phyloP scores from a whole-genome alignment of 148 eudicot genomes.

The Camellia japonica region DNA sequence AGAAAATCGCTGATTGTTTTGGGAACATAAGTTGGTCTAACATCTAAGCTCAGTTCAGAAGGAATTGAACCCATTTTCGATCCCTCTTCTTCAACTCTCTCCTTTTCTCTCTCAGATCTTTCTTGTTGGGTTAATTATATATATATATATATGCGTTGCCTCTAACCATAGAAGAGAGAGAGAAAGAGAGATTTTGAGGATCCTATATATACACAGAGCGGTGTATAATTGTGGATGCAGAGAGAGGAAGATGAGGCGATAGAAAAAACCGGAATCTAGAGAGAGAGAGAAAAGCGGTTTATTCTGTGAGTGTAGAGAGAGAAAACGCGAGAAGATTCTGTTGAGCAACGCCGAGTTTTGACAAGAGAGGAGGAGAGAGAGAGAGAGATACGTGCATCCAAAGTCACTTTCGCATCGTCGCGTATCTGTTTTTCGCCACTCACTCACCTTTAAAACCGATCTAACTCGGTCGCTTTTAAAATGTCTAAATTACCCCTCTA shows the following conservation, averaged over 20 bases:
- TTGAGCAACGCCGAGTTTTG: conserved; percentile 53
- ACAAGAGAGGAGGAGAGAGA: conserved; percentile 22
- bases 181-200: conserved; percentile 10
- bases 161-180: conserved; percentile 8
- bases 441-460: conserved; percentile 34
- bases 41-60: conserved; percentile 48
- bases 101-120: not conserved
- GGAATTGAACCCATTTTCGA: conserved; percentile 41
- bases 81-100: not conserved
- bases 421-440: conserved; percentile 22
- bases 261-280: conserved; percentile 24
- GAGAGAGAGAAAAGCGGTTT: conserved; percentile 15
- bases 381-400: not conserved
- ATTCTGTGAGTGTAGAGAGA: not conserved
- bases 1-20: conserved; percentile 38
- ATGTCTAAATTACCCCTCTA: not conserved
- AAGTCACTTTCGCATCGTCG: conserved; percentile 28
- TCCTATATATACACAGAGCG: not conserved
- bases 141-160: not conserved
- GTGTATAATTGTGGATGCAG: not conserved
- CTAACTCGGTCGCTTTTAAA: conserved; percentile 31
- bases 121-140: not conserved
- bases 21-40: conserved; percentile 36
- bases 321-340: conserved; percentile 48
- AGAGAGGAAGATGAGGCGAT: conserved; percentile 4